Evolutionary conservation across 1,284 basidiomycete genomes (phyloP).

Genomic region (Mycosarcoma maydis): DNA sequence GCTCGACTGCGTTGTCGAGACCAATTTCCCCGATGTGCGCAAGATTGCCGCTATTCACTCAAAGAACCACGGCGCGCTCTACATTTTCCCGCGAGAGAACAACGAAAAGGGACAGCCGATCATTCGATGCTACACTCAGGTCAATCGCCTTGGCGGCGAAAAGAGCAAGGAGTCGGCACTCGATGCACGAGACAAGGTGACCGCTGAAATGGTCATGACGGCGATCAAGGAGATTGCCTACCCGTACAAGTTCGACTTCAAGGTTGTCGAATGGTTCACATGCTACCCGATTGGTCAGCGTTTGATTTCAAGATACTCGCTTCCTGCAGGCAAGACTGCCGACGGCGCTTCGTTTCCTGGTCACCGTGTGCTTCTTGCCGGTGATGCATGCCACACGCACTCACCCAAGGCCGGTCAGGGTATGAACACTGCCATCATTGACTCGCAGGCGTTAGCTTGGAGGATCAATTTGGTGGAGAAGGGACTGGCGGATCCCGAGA

Average conservation of each 20-base stretch:
- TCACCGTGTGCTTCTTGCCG: slow-evolving; percentile 67
- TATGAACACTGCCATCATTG: slow-evolving; percentile 69
- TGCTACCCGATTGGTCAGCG: slow-evolving; percentile 67
- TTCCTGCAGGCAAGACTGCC: slow-evolving; percentile 42
- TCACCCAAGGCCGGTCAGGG: slow-evolving; percentile 68
- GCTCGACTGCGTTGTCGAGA: slow-evolving; percentile 63
- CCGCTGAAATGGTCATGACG: slow-evolving; percentile 66
- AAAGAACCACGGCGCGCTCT: slow-evolving; percentile 63
- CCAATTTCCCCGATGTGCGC: slow-evolving; percentile 62
- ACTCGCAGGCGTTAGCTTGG: slow-evolving; percentile 68
- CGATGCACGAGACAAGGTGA: slow-evolving; percentile 62
- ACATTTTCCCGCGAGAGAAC: slow-evolving; percentile 67
- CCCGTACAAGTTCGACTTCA: slow-evolving; percentile 68
- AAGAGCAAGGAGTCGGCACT: slow-evolving; percentile 57
- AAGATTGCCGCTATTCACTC: slow-evolving; percentile 65
- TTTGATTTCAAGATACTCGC: slow-evolving; percentile 53
- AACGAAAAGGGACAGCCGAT: slow-evolving; percentile 65
- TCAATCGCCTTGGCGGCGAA: slow-evolving; percentile 60
- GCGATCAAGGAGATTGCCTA: slow-evolving; percentile 68
- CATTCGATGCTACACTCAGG: slow-evolving; percentile 66
- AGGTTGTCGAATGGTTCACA: slow-evolving; percentile 67
- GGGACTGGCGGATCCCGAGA: slow-evolving; percentile 65
- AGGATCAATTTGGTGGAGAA: slow-evolving; percentile 69
- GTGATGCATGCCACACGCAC: slow-evolving; percentile 69
- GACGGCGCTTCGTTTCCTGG: slow-evolving; percentile 34